These are phyloP conservation scores for Emergomyces pasteurianus DNA, from an alignment of 2,329 filamentous ascomycete species.

Conservation along the genomic window DNA sequence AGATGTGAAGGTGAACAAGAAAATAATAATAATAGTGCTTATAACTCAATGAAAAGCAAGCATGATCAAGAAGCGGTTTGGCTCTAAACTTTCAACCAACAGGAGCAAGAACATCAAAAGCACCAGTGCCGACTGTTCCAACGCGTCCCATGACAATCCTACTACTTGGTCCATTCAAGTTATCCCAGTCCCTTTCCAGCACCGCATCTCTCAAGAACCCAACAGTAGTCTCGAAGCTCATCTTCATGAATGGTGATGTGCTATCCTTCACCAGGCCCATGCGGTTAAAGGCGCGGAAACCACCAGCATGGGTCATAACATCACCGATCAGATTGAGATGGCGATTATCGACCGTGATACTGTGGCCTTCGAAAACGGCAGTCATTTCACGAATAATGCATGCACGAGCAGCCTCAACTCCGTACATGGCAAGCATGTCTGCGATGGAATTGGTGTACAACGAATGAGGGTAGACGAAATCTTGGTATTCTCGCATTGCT, in stretches of 20 bases:
- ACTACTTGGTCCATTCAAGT: constrained; percentile 71
- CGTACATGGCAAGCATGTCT: constrained; percentile 72
- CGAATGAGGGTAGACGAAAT: constrained; percentile 73
- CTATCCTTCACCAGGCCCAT: constrained; percentile 70
- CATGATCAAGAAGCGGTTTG: not conserved
- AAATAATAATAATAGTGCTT: not conserved
- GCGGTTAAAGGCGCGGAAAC: constrained; percentile 83
- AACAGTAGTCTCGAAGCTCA: constrained; percentile 97
- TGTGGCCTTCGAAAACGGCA: constrained; percentile 77
- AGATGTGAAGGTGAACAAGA: not conserved
- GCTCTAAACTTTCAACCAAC: constrained; percentile 24
- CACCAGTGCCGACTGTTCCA: constrained; percentile 75
- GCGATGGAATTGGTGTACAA: constrained; percentile 90
- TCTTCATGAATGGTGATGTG: constrained; percentile 89
- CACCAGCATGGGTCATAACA: constrained; percentile 90
- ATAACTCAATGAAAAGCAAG: constrained; percentile 7
- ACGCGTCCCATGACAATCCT: constrained; percentile 79
- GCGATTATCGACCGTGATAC: constrained; percentile 80
- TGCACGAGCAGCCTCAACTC: constrained; percentile 81
- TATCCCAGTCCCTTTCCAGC: constrained; percentile 79
- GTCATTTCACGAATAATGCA: constrained; percentile 80
- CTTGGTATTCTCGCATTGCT: constrained; percentile 79
- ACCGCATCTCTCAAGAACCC: constrained; percentile 89
- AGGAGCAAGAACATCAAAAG: constrained; percentile 69
- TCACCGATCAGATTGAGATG: constrained; percentile 94